A percentile compares a stretch with the other conserved stretches of the same genome.
phyloP scores from a whole-genome alignment of 257 asterid species.

The Agastache rugosa region DNA sequence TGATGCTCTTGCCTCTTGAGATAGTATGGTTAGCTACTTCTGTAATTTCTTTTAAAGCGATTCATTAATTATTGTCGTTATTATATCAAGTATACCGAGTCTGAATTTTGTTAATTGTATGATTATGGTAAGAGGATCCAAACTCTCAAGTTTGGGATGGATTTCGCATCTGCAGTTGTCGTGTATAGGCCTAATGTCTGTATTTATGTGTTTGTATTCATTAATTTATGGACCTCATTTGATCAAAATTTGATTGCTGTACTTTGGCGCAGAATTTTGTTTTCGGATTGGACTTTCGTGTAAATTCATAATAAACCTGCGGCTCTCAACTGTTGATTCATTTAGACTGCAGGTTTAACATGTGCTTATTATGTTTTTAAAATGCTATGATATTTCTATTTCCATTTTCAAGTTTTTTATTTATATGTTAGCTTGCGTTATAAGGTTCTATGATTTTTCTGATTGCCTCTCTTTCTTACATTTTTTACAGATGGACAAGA shows the following conservation, averaged over 20 bases:
- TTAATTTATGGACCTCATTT: not conserved
- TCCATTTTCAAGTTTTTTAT: not conserved
- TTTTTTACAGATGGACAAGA: constrained; percentile 47
- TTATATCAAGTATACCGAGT: not conserved
- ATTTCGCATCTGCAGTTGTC: constrained; percentile 14
- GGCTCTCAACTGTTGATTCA: not conserved
- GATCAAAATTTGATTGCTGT: constrained; percentile 17
- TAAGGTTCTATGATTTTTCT: constrained; percentile 6
- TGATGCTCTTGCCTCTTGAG: constrained; percentile 27
- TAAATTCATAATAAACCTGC: not conserved
- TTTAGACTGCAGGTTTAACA: not conserved
- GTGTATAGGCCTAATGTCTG: constrained; percentile 10
- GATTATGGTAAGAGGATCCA: constrained; percentile 19
- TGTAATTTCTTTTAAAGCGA: constrained; percentile 10
- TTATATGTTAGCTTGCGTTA: constrained; percentile 2
- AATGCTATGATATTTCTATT: not conserved
- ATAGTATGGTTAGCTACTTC: not conserved
- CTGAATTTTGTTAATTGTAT: constrained; percentile 11
- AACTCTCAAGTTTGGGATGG: not conserved
- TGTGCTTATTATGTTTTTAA: constrained; percentile 9
- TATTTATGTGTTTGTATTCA: not conserved
- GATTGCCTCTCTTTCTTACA: constrained; percentile 28
- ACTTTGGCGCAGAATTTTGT: not conserved
- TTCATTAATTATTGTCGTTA: not conserved
- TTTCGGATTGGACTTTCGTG: not conserved